phyloP scores from a whole-genome alignment of 73 alveolate genomes.

The Stentor roeselii region DNA sequence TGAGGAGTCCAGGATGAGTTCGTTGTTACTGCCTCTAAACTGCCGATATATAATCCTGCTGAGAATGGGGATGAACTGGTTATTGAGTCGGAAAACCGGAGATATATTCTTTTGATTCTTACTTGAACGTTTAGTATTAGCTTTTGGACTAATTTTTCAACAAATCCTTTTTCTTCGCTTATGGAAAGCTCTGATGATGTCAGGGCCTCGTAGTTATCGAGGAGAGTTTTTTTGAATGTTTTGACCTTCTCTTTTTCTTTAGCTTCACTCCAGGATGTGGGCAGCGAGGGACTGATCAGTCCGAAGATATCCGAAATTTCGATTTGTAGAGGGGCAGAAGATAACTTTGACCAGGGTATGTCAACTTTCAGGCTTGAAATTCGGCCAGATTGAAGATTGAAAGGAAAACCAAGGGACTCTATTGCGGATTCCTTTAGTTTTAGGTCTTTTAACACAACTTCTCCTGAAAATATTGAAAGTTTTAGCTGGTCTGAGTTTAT shows the following conservation, averaged over 20 bases:
- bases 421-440: conserved; percentile 32
- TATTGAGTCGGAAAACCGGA: conserved; percentile 50
- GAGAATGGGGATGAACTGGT: conserved; percentile 45
- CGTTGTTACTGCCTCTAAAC: conserved; percentile 40
- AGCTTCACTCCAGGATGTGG: conserved; percentile 56
- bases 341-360: conserved; percentile 44
- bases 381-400: conserved; percentile 47
- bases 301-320: conserved; percentile 46
- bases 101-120: conserved; percentile 35
- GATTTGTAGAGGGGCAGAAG: conserved; percentile 45
- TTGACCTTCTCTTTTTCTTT: conserved; percentile 36
- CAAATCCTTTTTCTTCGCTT: conserved; percentile 51
- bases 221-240: conserved; percentile 27
- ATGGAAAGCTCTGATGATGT: conserved; percentile 29
- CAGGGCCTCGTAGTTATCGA: conserved; percentile 42
- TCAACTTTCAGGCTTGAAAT: conserved; percentile 45
- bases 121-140: conserved; percentile 52
- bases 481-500: conserved; percentile 55
- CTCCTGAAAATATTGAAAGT: conserved; percentile 43
- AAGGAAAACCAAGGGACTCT: conserved; percentile 57
- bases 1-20: conserved; percentile 44
- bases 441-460: conserved; percentile 43
- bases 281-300: conserved; percentile 38
- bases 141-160: conserved; percentile 39
- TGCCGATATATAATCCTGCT: conserved; percentile 34